Evolutionary conservation across 495 filamentous ascomycete species (phyloP).

Genomic region (Patellaria atrata): DNA sequence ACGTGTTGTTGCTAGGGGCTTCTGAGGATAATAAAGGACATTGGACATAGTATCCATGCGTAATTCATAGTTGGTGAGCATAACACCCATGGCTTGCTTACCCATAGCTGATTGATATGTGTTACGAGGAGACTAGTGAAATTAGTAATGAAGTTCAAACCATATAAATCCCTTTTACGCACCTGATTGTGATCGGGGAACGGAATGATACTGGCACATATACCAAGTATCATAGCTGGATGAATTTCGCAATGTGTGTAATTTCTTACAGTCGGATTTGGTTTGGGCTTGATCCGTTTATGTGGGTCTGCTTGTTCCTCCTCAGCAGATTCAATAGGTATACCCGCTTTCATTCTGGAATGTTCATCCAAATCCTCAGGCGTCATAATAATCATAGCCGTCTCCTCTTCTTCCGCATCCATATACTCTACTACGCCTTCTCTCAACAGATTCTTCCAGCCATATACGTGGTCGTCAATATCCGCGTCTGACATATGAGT

Average conservation of each 20-base stretch:
- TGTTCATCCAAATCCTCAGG: conserved; percentile 73
- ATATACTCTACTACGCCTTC: conserved; percentile 83
- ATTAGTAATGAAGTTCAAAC: conserved; percentile 9
- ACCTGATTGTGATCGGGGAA: conserved; percentile 98
- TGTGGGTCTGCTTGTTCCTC: conserved; percentile 48
- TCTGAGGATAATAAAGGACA: conserved; percentile 97
- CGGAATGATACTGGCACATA: conserved; percentile 97
- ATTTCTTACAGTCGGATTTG: conserved; percentile 67
- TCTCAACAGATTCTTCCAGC: conserved; percentile 73
- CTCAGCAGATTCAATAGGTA: conserved; percentile 43
- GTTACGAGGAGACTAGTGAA: conserved; percentile 70
- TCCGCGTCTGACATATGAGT: conserved; percentile 22
- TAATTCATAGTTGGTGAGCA: conserved; percentile 85
- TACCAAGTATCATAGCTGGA: conserved; percentile 94
- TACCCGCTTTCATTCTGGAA: conserved; percentile 50
- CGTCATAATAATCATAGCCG: conserved; percentile 97
- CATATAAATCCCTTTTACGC: conserved; percentile 19
- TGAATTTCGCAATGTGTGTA: conserved; percentile 99
- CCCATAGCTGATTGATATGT: conserved; percentile 99
- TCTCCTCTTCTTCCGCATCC: conserved; percentile 96
- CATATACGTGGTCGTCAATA: conserved; percentile 32
- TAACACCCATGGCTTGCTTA: conserved; percentile 99
- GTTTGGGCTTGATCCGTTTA: conserved; percentile 69
- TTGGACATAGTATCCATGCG: conserved; percentile 99
- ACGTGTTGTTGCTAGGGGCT: conserved; percentile 86